Evolutionary conservation across 176 grass and related monocot species (phyloP).

Genomic region (sorghum (Sorghum bicolor)): DNA sequence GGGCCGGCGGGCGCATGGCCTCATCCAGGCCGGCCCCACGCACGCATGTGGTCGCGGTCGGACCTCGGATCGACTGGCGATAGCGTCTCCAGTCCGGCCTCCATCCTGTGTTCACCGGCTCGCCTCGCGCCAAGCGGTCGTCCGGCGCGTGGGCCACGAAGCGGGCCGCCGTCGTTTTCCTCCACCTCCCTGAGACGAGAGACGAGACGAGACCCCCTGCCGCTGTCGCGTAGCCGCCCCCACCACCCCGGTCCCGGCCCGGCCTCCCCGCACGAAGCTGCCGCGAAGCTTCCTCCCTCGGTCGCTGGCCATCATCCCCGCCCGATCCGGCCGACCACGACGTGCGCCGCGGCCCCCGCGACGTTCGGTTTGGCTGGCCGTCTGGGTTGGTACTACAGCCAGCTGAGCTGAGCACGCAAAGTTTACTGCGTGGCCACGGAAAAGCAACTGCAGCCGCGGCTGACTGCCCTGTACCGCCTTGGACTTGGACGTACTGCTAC

Average conservation of each 20-base stretch:
- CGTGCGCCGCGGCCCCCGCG: background rate
- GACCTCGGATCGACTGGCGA: no score
- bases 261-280: conserved; percentile 5
- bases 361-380: background rate
- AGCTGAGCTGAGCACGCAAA: background rate
- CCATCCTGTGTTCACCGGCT: no score
- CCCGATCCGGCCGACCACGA: background rate
- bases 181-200: background rate
- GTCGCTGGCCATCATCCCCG: background rate
- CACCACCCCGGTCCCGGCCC: no score
- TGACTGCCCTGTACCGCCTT: background rate
- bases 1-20: no score
- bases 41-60: no score
- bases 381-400: background rate
- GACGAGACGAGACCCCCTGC: background rate
- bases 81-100: no score
- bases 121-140: background rate
- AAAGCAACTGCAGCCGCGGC: background rate
- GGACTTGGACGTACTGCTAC: background rate
- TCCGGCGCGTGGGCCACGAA: background rate
- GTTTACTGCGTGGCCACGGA: background rate
- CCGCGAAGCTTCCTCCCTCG: conserved; percentile 22
- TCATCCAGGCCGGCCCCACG: no score
- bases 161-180: background rate
- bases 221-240: background rate